These are phyloP conservation scores for Crithidia brevicula DNA, from an alignment of 208 protist genomes.

Conservation along the genomic window DNA sequence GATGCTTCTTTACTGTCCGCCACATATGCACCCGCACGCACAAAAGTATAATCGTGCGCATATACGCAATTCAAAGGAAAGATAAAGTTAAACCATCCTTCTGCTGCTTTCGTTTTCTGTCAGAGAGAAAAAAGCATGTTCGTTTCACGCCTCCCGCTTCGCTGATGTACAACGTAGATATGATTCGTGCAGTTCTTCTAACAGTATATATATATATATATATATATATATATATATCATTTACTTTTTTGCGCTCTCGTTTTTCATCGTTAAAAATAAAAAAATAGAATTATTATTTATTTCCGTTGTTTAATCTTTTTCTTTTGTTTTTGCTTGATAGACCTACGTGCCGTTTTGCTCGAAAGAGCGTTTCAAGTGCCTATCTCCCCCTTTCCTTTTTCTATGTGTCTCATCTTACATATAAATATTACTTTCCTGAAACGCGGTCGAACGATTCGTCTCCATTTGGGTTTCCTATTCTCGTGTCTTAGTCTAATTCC, in stretches of 20 bases:
- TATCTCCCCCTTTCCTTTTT: constrained; percentile 4
- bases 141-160: no score
- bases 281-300: constrained; percentile 16
- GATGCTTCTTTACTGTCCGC: no score
- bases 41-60: no score
- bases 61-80: no score
- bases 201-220: constrained; percentile 12
- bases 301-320: constrained; percentile 16
- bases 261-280: neutral
- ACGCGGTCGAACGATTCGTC: neutral
- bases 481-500: neutral
- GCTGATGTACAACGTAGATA: no score
- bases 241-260: neutral
- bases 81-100: no score
- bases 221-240: neutral
- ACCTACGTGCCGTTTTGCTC: neutral
- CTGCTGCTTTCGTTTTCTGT: no score
- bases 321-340: constrained; percentile 1
- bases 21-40: no score
- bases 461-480: constrained; percentile 3
- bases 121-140: no score
- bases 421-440: no score
- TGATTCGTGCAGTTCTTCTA: no score
- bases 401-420: constrained; percentile 1
- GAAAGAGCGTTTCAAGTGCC: neutral